phyloP scores from a whole-genome alignment of 2,329 filamentous ascomycete genomes.

The Cryphonectria parasitica region DNA sequence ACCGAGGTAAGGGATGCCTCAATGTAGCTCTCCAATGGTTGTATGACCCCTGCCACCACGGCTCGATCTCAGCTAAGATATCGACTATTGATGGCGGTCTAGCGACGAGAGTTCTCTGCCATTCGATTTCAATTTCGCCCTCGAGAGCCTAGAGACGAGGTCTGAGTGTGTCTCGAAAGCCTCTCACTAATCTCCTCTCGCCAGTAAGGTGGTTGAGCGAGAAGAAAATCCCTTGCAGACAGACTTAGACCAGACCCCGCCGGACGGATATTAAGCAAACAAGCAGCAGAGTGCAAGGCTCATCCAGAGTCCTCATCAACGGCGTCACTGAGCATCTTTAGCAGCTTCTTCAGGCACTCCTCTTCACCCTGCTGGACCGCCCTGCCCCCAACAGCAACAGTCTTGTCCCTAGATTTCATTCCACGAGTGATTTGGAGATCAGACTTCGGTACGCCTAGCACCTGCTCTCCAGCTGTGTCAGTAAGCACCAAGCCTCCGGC shows the following conservation, averaged over 20 bases:
- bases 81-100: not conserved
- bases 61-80: not conserved
- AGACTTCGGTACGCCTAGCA: slow-evolving; percentile 65
- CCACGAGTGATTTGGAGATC: slow-evolving; percentile 66
- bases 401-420: slow-evolving; percentile 68
- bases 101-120: not conserved
- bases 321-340: slow-evolving; percentile 11
- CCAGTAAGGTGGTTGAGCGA: not conserved
- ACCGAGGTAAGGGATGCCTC: not conserved
- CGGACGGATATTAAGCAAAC: not conserved
- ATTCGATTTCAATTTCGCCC: not conserved
- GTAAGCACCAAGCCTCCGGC: not conserved
- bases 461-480: slow-evolving; percentile 40
- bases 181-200: not conserved
- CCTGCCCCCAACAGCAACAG: slow-evolving; percentile 47
- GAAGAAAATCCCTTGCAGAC: too few species aligned
- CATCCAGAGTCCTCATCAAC: slow-evolving; percentile 3
- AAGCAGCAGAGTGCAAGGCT: not conserved
- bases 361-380: slow-evolving; percentile 34
- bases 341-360: slow-evolving; percentile 37
- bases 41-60: not conserved
- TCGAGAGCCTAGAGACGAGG: not conserved
- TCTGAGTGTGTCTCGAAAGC: not conserved
- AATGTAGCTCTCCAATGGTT: not conserved
- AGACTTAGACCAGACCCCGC: not conserved